Percentiles rank a stretch among this genome's conserved stretches.
Conservation (phyloP, 768 basidiomycete species). For the Hygrocybe punicea region DNA sequence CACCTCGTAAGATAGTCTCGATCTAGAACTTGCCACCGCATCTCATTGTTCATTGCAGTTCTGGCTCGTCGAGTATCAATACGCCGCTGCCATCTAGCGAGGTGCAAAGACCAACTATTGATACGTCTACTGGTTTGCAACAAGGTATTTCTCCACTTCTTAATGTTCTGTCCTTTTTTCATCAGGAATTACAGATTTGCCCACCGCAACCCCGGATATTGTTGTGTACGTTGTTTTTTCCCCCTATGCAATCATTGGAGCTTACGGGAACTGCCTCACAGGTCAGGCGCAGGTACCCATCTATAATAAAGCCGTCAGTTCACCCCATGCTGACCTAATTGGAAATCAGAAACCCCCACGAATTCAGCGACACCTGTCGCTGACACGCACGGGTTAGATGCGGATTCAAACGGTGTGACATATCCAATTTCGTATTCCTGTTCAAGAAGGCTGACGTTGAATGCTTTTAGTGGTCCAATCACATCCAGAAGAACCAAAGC, state of each 20-base stretch:
- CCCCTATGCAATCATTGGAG: background rate
- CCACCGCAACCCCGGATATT: background rate
- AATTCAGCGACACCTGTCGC: background rate
- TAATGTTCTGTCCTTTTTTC: background rate
- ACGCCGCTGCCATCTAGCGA: background rate
- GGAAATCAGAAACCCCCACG: background rate
- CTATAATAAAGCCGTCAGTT: no score
- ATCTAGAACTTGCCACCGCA: background rate
- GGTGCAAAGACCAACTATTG: background rate
- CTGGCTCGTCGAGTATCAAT: background rate
- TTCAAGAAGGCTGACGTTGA: background rate
- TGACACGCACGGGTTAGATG: background rate
- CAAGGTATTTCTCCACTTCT: background rate
- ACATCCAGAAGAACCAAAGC: background rate
- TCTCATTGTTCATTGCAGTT: background rate
- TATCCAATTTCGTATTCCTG: background rate
- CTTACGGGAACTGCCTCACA: background rate
- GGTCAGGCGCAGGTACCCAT: background rate
- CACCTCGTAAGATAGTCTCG: background rate
- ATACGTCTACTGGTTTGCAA: background rate
- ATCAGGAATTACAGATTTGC: background rate
- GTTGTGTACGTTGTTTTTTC: background rate
- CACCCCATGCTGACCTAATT: background rate
- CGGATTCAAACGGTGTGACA: background rate
- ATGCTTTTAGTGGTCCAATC: background rate